These are phyloP conservation scores for Aspergillus terreus DNA, from an alignment of 2,329 filamentous ascomycete genomes.

Conservation along the genomic window DNA sequence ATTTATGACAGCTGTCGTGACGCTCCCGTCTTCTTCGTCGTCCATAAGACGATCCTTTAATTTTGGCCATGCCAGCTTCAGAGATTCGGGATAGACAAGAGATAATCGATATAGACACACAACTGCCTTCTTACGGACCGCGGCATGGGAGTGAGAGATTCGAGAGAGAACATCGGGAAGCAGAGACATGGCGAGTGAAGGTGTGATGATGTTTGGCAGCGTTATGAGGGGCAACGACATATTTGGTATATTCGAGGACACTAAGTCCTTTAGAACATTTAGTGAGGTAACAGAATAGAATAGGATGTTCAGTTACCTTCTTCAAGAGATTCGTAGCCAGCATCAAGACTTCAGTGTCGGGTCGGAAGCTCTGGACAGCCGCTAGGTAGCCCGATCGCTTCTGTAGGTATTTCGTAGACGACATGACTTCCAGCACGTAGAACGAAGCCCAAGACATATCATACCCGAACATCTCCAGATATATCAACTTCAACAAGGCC, in stretches of 20 bases:
- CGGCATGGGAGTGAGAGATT: constrained; percentile 77
- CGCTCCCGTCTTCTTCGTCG: constrained; percentile 81
- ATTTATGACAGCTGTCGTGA: constrained; percentile 94
- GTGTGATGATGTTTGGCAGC: constrained; percentile 91
- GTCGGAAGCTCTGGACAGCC: constrained; percentile 90
- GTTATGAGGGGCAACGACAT: constrained; percentile 84
- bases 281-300: constrained; percentile 9
- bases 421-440: constrained; percentile 98
- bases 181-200: constrained; percentile 84
- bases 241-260: constrained; percentile 66
- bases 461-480: constrained; percentile 97
- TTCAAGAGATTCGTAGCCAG: constrained; percentile 93
- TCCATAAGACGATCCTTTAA: constrained; percentile 94
- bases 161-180: constrained; percentile 82
- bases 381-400: constrained; percentile 94
- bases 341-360: constrained; percentile 97
- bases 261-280: constrained; percentile 43
- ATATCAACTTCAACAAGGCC: constrained; percentile 90
- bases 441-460: constrained; percentile 99
- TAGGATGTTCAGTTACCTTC: constrained; percentile 56
- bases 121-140: constrained; percentile 91
- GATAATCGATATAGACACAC: constrained; percentile 91
- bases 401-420: constrained; percentile 86
- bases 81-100: constrained; percentile 91
- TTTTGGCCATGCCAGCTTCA: constrained; percentile 92